Base-by-base conservation (phyloP, 805 yeast species). In the Starmera quercuum region DNA sequence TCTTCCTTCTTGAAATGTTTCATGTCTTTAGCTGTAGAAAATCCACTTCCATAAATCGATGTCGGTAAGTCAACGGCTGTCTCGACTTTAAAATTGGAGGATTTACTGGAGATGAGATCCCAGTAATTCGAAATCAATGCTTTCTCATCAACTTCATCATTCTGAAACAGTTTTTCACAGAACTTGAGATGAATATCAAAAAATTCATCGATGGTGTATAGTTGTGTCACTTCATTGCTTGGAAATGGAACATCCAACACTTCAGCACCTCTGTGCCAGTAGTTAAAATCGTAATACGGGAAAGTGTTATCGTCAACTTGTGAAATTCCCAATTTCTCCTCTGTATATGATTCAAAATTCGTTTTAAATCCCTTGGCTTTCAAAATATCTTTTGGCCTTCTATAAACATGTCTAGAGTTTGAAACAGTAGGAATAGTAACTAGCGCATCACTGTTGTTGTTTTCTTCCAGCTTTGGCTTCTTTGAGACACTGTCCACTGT, bases 141-240 rank as follows among this genome's bases (percentile, higher is more conserved):
- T 36, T 33, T 6, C 32, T 30, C 18, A 44, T 26, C 12, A 21
- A 37, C 18, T 27, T 33, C 45, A 11, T 24, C 20, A 20, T 39
- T 28, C 13, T 20, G 26, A 5, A 22, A 26, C 12, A 47, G 36
- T 6, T 37, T 59, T 58, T 50, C 59, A 59, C 40, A 20, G 54
- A 68, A 61, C 47, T 59, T 59, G 37, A 61, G 49, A 36, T 77
- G 75, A 39, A 73, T 74, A 32, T 75, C 81, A 53, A 68, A 68
- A 46, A 72, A 78, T 44, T 78, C 80, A 23, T 69, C 61, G 38
- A 80, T 54, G 20, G 69, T 71, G 55, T 73, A 75, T 6, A 70
- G 44, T 0, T 81, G 68, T 0, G 80, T 67, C 29, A 59, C 56
- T 36, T 64, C 68, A 1, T 58, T 41, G 33, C 61, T 64, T 28